Percentiles rank a stretch among this genome's conserved stretches.
Conservation (phyloP, 139 green algal genomes). For the Desmodesmus armatus region DNA sequence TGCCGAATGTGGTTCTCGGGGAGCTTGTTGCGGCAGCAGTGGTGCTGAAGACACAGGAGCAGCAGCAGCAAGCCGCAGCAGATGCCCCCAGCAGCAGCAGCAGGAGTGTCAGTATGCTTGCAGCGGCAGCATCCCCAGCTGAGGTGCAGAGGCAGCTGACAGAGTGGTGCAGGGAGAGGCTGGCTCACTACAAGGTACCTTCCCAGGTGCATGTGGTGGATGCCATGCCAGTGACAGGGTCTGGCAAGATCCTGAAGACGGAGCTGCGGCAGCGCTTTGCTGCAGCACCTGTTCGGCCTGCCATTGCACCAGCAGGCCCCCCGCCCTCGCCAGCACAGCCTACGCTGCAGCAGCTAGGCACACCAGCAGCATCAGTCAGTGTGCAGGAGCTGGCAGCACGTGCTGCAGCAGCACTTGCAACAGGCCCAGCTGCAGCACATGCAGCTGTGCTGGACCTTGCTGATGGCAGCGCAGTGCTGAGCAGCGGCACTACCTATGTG, state of each 20-base stretch:
- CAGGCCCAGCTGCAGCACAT: background rate
- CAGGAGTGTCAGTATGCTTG: background rate
- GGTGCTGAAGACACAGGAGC: conserved; percentile 29
- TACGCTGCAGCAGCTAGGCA: background rate
- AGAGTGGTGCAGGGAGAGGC: conserved; percentile 72
- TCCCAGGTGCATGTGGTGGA: conserved; percentile 71
- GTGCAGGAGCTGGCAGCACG: conserved; percentile 15
- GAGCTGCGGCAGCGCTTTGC: conserved; percentile 57
- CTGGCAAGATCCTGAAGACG: conserved; percentile 90
- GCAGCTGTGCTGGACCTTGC: background rate
- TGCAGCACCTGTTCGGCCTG: background rate
- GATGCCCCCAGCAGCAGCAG: background rate
- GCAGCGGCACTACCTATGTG: conserved; percentile 1
- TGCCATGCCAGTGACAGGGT: conserved; percentile 80
- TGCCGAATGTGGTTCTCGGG: conserved; percentile 81
- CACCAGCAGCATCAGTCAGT: background rate
- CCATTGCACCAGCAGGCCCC: background rate
- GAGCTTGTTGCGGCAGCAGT: conserved; percentile 76
- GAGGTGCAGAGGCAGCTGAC: conserved; percentile 58
- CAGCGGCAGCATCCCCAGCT: background rate
- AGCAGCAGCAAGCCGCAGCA: conserved; percentile 41
- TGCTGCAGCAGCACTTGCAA: conserved; percentile 2
- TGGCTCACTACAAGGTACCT: conserved; percentile 90
- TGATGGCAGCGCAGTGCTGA: background rate
- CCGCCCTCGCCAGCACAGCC: background rate